A percentile compares a stretch with the other conserved stretches of the same genome.
Conservation (phyloP, 202 grass and related monocot genomes). For the Alloteropsis angusta region DNA sequence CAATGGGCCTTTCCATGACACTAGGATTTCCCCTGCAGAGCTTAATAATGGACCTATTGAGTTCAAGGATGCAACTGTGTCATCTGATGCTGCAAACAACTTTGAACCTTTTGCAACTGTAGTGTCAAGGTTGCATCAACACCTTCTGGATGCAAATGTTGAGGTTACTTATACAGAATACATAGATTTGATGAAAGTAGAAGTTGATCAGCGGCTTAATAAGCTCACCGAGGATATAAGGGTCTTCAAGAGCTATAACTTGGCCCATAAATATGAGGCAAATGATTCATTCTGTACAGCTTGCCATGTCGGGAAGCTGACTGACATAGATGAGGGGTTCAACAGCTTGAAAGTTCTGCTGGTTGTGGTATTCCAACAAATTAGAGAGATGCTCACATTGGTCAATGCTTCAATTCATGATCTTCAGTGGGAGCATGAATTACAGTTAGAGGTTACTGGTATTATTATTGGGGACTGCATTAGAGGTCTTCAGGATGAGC, state of each 20-base stretch:
- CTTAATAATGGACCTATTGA: background rate
- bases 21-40: background rate
- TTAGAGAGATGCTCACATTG: slow-evolving; percentile 42
- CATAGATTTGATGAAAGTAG: slow-evolving; percentile 38
- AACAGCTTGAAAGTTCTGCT: slow-evolving; percentile 46
- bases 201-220: slow-evolving; percentile 37
- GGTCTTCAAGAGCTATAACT: slow-evolving; percentile 18
- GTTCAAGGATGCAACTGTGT: background rate
- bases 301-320: slow-evolving; percentile 18
- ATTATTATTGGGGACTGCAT: slow-evolving; percentile 62
- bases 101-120: slow-evolving; percentile 24
- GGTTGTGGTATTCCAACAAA: slow-evolving; percentile 51
- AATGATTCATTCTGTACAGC: slow-evolving; percentile 8
- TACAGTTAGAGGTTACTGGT: slow-evolving; percentile 69
- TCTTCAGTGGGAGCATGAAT: slow-evolving; percentile 57
- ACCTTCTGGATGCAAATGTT: slow-evolving; percentile 31
- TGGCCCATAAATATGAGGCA: slow-evolving; percentile 14
- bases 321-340: slow-evolving; percentile 53
- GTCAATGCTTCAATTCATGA: slow-evolving; percentile 43
- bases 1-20: background rate
- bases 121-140: slow-evolving; percentile 16
- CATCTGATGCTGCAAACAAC: background rate
- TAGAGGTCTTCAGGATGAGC: slow-evolving; percentile 53
- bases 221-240: slow-evolving; percentile 41
- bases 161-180: slow-evolving; percentile 25